phyloP scores from a whole-genome alignment of 2,329 filamentous ascomycete genomes.

The Fusarium sp. region DNA sequence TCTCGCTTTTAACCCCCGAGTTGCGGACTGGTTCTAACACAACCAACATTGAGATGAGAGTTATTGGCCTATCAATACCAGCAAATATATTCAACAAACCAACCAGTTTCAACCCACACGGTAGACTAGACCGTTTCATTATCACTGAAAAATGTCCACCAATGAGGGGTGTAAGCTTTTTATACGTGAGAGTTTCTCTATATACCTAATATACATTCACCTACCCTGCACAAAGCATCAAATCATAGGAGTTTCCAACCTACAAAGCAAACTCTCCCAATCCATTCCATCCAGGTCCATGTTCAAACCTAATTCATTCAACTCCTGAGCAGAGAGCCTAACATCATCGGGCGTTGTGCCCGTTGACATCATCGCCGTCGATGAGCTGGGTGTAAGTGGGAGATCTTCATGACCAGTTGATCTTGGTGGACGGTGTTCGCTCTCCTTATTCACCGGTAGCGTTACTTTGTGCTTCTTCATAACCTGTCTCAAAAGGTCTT shows the following conservation, averaged over 20 bases:
- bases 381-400: slow-evolving; percentile 53
- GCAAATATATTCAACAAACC: too few relatives aligned
- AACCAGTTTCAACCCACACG: too few relatives aligned
- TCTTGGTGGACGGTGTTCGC: background rate
- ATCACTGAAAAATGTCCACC: background rate
- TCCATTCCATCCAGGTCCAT: slow-evolving; percentile 55
- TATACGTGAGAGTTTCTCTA: background rate
- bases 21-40: too few relatives aligned
- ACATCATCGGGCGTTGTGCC: slow-evolving; percentile 26
- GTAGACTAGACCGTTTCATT: background rate
- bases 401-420: slow-evolving; percentile 9
- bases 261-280: slow-evolving; percentile 55
- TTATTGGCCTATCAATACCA: too few relatives aligned
- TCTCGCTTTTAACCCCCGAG: too few relatives aligned
- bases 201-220: background rate
- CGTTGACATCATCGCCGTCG: slow-evolving; percentile 26
- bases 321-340: slow-evolving; percentile 44
- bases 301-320: slow-evolving; percentile 48
- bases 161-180: background rate
- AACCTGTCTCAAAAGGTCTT: slow-evolving; percentile 52
- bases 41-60: too few relatives aligned
- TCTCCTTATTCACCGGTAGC: slow-evolving; percentile 26
- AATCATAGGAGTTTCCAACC: slow-evolving; percentile 54
- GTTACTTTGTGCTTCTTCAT: slow-evolving; percentile 53
- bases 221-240: slow-evolving; percentile 23